Conservation (phyloP, 2,329 filamentous ascomycete species). For the Beauveria pseudobassiana region DNA sequence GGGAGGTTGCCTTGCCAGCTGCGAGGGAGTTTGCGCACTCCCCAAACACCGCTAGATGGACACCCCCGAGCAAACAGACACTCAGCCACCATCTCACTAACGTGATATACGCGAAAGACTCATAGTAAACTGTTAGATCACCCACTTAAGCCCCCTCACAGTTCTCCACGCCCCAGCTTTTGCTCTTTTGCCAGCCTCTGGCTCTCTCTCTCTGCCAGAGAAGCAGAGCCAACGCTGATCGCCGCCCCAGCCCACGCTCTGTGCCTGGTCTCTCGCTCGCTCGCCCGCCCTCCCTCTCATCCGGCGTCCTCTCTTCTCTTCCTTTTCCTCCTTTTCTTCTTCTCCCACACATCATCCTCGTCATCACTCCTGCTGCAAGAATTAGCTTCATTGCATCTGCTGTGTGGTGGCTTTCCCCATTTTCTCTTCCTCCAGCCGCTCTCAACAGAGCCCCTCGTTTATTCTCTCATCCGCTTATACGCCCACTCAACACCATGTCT, state of each 20-base stretch:
- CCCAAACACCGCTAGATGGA: neutral
- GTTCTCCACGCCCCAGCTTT: conserved; percentile 8
- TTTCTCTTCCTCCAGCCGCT: neutral
- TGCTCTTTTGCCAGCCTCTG: neutral
- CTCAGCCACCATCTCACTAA: neutral
- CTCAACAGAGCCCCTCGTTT: neutral
- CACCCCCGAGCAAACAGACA: neutral
- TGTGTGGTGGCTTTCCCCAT: neutral
- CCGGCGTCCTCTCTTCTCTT: conserved; percentile 17
- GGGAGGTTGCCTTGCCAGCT: neutral
- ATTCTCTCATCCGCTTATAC: conserved; percentile 8
- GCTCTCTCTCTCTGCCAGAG: neutral
- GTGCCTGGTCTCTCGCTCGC: conserved; percentile 8
- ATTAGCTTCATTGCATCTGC: neutral
- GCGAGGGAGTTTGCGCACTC: neutral
- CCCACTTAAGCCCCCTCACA: neutral
- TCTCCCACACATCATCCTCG: conserved; percentile 5
- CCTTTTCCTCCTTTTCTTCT: conserved; percentile 7
- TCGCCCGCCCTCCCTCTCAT: conserved; percentile 18
- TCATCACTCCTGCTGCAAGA: neutral
- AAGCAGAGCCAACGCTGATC: neutral
- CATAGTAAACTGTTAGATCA: neutral
- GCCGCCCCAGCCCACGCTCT: neutral
- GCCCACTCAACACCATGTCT: conserved; percentile 29
- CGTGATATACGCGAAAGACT: neutral